These are phyloP conservation scores for Luvunga scandens DNA, from an alignment of 345 rosid genomes.

Conservation along the genomic window DNA sequence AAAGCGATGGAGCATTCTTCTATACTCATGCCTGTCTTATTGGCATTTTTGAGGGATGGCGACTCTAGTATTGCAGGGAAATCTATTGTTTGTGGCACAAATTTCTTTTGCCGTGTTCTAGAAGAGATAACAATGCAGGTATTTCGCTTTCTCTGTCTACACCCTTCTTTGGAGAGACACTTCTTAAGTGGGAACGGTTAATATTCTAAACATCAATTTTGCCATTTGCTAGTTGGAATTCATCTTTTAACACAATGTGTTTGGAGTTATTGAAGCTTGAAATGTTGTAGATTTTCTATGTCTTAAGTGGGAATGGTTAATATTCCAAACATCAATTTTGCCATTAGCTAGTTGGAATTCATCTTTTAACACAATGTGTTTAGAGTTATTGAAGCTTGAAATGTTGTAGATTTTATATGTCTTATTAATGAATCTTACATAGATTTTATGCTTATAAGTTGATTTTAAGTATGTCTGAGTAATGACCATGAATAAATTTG, in stretches of 20 bases:
- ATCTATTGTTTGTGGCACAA: constrained; percentile 61
- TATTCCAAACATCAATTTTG: neutral
- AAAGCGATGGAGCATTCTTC: constrained; percentile 61
- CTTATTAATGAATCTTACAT: neutral
- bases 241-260: neutral
- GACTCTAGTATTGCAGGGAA: constrained; percentile 59
- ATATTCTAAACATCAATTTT: neutral
- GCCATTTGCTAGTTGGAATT: neutral
- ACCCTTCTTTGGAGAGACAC: neutral
- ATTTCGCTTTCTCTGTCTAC: constrained; percentile 6
- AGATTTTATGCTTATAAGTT: neutral
- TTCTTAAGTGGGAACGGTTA: neutral
- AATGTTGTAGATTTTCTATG: neutral
- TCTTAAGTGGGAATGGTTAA: neutral
- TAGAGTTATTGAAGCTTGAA: neutral
- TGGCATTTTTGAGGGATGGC: constrained; percentile 58
- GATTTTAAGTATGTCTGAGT: neutral
- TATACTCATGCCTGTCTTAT: constrained; percentile 51
- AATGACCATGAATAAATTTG: neutral
- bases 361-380: neutral
- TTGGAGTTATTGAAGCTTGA: neutral
- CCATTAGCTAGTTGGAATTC: neutral
- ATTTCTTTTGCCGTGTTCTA: constrained; percentile 56
- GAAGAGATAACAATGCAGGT: constrained; percentile 91
- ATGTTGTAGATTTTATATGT: neutral